Percentiles rank a stretch among this genome's conserved stretches.
phyloP scores from a whole-genome alignment of 2,329 filamentous ascomycete species.

The Epichloe festucae region DNA sequence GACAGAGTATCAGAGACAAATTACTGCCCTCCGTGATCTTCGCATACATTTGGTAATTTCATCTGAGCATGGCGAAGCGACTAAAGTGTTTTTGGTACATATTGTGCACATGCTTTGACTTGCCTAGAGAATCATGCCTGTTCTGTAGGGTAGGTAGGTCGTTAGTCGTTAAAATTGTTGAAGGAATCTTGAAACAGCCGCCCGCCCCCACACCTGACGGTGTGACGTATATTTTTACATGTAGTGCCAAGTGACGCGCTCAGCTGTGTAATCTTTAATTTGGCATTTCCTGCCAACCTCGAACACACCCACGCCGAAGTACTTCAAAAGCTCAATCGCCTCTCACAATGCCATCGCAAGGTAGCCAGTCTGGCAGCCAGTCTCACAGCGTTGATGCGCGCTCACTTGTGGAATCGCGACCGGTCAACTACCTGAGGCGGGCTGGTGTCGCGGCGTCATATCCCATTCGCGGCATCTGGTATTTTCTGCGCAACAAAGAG shows the following conservation, averaged over 20 bases:
- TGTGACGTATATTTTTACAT: neutral
- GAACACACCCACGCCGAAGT: neutral
- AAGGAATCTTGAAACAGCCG: neutral
- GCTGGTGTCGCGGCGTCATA: conserved; percentile 37
- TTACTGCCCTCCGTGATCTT: too few species aligned
- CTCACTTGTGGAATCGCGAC: conserved; percentile 14
- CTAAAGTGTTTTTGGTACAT: too few species aligned
- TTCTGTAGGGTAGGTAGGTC: neutral
- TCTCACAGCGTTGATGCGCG: conserved; percentile 4
- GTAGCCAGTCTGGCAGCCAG: conserved; percentile 3
- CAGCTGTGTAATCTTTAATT: neutral
- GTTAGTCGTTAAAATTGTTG: neutral
- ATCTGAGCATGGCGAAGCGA: too few species aligned
- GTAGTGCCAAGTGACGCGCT: neutral
- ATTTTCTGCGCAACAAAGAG: conserved; percentile 64
- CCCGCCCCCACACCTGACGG: neutral
- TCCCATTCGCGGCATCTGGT: conserved; percentile 62
- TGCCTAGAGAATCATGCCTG: too few species aligned
- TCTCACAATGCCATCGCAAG: conserved; percentile 5
- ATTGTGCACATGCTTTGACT: too few species aligned
- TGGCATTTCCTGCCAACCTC: neutral
- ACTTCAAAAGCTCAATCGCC: neutral
- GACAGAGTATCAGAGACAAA: too few species aligned
- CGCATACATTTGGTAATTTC: too few species aligned
- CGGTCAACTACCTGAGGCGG: conserved; percentile 28